A percentile compares a stretch with the other conserved stretches of the same genome.
phyloP scores from a whole-genome alignment of 768 basidiomycete species.

The Phylloporus arenicola region DNA sequence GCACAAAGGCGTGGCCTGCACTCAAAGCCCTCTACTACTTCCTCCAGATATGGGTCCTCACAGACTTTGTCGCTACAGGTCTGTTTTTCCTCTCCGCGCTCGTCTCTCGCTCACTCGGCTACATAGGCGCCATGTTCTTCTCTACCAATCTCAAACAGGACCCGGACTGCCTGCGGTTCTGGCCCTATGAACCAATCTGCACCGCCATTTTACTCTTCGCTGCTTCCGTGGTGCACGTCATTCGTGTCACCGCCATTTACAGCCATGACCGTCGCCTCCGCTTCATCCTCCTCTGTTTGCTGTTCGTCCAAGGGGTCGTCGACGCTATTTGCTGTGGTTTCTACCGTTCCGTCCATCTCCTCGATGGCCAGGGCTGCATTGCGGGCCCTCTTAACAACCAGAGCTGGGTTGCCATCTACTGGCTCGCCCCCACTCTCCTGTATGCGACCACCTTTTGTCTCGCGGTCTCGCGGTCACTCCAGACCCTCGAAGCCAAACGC shows the following conservation, averaged over 20 bases:
- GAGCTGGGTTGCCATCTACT: conserved; percentile 80
- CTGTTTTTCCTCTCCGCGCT: conserved; percentile 10
- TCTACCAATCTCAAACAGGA: conserved; percentile 60
- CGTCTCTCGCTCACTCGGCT: conserved; percentile 1
- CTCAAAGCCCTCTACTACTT: conserved; percentile 76
- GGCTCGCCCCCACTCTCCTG: conserved; percentile 70
- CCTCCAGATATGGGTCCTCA: conserved; percentile 69
- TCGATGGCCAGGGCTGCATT: conserved; percentile 77
- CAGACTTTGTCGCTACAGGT: conserved; percentile 77
- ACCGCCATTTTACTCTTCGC: conserved; percentile 71
- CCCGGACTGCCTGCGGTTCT: conserved; percentile 60
- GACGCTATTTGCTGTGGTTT: conserved; percentile 76
- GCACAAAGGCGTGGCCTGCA: conserved; percentile 60
- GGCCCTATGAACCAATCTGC: conserved; percentile 81
- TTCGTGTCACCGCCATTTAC: conserved; percentile 76
- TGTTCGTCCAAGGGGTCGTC: conserved; percentile 62
- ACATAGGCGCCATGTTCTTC: conserved; percentile 74
- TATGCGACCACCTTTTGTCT: conserved; percentile 35
- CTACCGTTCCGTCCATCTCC: conserved; percentile 74
- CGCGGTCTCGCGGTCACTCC: conserved; percentile 21
- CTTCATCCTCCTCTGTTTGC: conserved; percentile 49
- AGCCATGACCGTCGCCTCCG: conserved; percentile 53
- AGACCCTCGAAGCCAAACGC: conserved; percentile 37
- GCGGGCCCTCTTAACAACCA: conserved; percentile 66
- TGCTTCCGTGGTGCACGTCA: conserved; percentile 70